These are phyloP conservation scores for Eragrostis tef DNA, from an alignment of 202 grass and related monocot species.

Conservation along the genomic window DNA sequence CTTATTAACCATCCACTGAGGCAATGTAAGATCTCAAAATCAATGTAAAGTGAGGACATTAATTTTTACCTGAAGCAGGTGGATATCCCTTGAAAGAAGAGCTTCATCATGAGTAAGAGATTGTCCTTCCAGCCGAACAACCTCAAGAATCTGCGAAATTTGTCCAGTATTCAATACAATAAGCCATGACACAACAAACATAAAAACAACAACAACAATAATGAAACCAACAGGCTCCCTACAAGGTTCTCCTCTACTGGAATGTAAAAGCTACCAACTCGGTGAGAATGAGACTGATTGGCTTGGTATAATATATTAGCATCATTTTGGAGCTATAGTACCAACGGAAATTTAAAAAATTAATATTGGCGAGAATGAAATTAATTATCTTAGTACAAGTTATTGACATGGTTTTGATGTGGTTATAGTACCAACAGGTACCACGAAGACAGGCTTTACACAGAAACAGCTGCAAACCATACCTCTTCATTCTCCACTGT, in stretches of 20 bases:
- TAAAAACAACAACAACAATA: background rate
- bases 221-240: conserved; percentile 4
- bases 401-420: background rate
- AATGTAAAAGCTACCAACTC: background rate
- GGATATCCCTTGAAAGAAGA: conserved; percentile 74
- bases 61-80: conserved; percentile 79
- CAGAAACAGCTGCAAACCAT: conserved; percentile 20
- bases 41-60: background rate
- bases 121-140: conserved; percentile 84
- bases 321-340: background rate
- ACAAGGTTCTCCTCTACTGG: background rate
- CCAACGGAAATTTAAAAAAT: background rate
- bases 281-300: conserved; percentile 1
- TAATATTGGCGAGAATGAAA: conserved; percentile 6
- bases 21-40: background rate
- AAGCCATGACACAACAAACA: conserved; percentile 16
- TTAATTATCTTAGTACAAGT: background rate
- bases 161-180: conserved; percentile 8
- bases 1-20: background rate
- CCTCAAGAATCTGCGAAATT: conserved; percentile 85
- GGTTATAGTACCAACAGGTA: background rate
- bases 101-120: conserved; percentile 77
- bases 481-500: conserved; percentile 98
- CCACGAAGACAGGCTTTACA: conserved; percentile 6
- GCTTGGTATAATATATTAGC: background rate